Evolutionary conservation across 495 filamentous ascomycete species (phyloP).

Genomic region (Penicillium waksmanii): DNA sequence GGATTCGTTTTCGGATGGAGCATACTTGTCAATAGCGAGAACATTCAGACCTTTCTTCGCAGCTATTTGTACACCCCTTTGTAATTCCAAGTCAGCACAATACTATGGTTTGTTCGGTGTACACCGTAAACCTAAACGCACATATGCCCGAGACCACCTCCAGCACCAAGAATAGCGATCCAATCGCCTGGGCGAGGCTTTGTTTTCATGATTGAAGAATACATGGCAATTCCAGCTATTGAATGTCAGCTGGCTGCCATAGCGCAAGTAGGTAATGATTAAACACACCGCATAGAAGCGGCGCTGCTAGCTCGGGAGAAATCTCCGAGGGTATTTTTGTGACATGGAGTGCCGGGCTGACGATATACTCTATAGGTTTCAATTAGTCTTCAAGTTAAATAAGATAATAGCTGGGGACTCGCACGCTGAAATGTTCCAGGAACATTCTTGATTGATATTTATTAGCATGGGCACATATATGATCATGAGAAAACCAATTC

Average conservation of each 20-base stretch:
- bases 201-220: constrained; percentile 50
- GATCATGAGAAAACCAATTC: neutral
- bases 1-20: neutral
- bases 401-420: neutral
- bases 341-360: constrained; percentile 45
- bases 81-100: neutral
- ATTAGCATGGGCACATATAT: neutral
- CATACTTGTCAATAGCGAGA: constrained; percentile 48
- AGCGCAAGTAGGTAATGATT: neutral
- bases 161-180: constrained; percentile 47
- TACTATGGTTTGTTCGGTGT: neutral
- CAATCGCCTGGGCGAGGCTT: constrained; percentile 45
- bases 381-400: neutral
- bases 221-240: constrained; percentile 50
- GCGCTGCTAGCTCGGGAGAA: constrained; percentile 39
- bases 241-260: neutral
- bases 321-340: constrained; percentile 42
- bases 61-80: constrained; percentile 49
- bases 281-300: constrained; percentile 45
- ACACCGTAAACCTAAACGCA: constrained; percentile 12
- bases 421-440: constrained; percentile 50
- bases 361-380: constrained; percentile 37
- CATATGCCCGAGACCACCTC: constrained; percentile 51
- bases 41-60: constrained; percentile 44
- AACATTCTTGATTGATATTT: constrained; percentile 35